These are phyloP conservation scores for Neurospora cerealis DNA, from an alignment of 495 filamentous ascomycete species.

Conservation along the genomic window DNA sequence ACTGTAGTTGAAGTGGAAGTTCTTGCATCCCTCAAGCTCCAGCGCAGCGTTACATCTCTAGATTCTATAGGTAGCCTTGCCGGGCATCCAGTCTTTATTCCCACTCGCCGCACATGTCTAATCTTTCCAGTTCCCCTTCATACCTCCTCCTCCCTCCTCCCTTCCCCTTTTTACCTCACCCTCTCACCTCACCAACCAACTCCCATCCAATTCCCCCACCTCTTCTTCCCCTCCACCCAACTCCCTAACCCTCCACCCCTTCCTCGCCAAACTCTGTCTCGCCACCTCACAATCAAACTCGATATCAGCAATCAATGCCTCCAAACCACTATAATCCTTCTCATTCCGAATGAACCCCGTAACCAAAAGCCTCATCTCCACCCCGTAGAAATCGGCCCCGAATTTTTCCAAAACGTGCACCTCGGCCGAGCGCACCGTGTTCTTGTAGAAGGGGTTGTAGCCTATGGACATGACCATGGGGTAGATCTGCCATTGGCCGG, in stretches of 20 bases:
- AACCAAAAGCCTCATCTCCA: conserved; percentile 64
- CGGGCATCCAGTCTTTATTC: background rate
- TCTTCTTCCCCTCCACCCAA: conserved; percentile 9
- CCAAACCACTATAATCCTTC: conserved; percentile 73
- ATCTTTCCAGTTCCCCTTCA: background rate
- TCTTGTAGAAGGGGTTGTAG: conserved; percentile 94
- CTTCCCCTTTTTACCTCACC: conserved; percentile 1
- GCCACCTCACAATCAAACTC: conserved; percentile 79
- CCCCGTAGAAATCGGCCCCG: conserved; percentile 72
- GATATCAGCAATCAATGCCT: conserved; percentile 82
- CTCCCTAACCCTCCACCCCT: conserved; percentile 42
- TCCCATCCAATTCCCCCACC: conserved; percentile 25
- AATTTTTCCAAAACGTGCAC: conserved; percentile 80
- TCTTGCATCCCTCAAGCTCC: background rate
- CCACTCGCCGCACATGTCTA: background rate
- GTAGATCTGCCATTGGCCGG: conserved; percentile 35
- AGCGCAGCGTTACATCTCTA: background rate
- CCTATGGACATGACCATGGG: conserved; percentile 92
- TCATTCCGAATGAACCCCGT: conserved; percentile 84
- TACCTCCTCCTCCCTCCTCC: background rate
- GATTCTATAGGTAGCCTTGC: background rate
- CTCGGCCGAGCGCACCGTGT: conserved; percentile 72
- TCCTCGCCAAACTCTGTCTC: conserved; percentile 56
- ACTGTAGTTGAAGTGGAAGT: too few relatives aligned
- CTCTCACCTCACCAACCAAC: conserved; percentile 27